phyloP scores from a whole-genome alignment of 2,329 filamentous ascomycete genomes.

The Pyrenophora graminea region DNA sequence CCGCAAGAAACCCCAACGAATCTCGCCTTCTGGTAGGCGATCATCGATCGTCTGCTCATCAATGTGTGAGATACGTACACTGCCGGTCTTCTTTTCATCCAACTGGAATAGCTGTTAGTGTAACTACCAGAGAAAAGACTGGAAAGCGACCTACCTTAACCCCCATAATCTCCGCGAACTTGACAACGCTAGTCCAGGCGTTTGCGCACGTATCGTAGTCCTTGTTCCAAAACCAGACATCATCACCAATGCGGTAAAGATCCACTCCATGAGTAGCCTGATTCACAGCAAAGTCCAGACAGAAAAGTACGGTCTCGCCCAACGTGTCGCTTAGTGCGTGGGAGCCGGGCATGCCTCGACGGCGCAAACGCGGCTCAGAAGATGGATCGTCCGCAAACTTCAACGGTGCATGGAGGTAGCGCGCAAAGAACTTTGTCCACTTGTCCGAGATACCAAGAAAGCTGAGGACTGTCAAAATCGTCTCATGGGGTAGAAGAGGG shows the following conservation, averaged over 20 bases:
- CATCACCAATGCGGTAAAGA: constrained; percentile 55
- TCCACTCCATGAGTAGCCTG: constrained; percentile 48
- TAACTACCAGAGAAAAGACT: background rate
- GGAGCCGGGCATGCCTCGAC: constrained; percentile 53
- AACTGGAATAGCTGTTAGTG: constrained; percentile 29
- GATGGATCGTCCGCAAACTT: constrained; percentile 48
- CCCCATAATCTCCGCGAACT: constrained; percentile 51
- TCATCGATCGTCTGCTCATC: constrained; percentile 20
- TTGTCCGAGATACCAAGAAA: constrained; percentile 52
- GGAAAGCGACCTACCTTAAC: constrained; percentile 34
- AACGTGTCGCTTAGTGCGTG: constrained; percentile 54
- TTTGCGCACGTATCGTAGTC: constrained; percentile 47
- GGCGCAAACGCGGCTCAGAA: constrained; percentile 45
- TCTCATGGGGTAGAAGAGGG: constrained; percentile 50
- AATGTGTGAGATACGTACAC: constrained; percentile 40
- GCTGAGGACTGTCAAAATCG: constrained; percentile 49
- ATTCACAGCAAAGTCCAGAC: constrained; percentile 54
- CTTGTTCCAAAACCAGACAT: constrained; percentile 55
- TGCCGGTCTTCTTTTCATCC: constrained; percentile 50
- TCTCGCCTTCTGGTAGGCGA: constrained; percentile 34
- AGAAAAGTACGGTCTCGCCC: constrained; percentile 55
- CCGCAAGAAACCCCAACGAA: constrained; percentile 41
- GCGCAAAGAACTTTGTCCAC: constrained; percentile 53
- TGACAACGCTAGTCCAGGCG: constrained; percentile 52
- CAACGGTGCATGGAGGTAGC: constrained; percentile 53